Percentiles rank a stretch among this genome's conserved stretches.
Evolutionary conservation across 768 basidiomycete species (phyloP).

Genomic region (Amanita molliuscula): DNA sequence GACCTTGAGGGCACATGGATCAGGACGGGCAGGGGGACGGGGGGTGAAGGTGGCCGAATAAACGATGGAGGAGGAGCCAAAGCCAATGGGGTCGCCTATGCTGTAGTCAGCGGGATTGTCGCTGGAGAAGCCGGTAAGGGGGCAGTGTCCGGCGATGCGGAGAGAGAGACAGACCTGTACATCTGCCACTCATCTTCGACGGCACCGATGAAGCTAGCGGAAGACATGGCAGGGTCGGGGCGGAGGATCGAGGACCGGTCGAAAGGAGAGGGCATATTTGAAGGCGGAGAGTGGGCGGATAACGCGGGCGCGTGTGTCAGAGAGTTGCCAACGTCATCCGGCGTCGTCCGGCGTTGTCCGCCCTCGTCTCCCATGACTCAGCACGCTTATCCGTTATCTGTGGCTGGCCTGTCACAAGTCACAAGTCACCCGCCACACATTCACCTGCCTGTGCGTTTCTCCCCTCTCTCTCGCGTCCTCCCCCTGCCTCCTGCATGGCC

Average conservation of each 20-base stretch:
- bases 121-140: constrained; percentile 24
- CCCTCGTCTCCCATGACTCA: neutral
- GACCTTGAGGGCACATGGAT: constrained; percentile 80
- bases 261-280: neutral
- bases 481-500: constrained; percentile 38
- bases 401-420: neutral
- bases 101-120: constrained; percentile 65
- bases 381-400: neutral
- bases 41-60: constrained; percentile 63
- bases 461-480: constrained; percentile 9
- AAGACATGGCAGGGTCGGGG: neutral
- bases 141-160: constrained; percentile 2
- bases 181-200: constrained; percentile 80
- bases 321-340: too few species aligned
- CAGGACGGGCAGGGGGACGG: constrained; percentile 19
- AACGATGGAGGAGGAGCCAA: constrained; percentile 88
- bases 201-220: constrained; percentile 59
- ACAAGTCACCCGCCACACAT: neutral
- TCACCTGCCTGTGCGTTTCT: constrained; percentile 4
- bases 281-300: neutral
- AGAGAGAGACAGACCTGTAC: constrained; percentile 43
- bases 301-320: neutral
- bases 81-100: constrained; percentile 73
- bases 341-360: too few species aligned
- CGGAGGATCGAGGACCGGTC: neutral